Evolutionary conservation across 1,139 yeast genomes (phyloP).

Genomic region (Suhomyces bribrorum): DNA sequence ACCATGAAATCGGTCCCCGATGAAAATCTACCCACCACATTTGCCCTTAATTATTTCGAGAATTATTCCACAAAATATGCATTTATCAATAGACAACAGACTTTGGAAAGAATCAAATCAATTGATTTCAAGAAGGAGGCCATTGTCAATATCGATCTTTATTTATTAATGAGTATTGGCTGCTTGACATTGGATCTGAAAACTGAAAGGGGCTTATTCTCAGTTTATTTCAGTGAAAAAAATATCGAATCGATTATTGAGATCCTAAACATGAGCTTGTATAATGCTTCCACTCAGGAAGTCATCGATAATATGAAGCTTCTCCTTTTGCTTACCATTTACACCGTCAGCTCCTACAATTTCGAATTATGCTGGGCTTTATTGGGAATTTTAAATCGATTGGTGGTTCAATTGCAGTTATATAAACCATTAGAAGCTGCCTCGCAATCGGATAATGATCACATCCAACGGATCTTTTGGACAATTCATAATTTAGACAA

Average conservation of each 20-base stretch:
- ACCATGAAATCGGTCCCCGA: conserved; percentile 35
- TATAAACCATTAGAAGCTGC: conserved; percentile 15
- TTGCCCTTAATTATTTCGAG: conserved; percentile 38
- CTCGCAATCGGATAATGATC: not conserved
- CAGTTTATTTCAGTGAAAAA: conserved; percentile 33
- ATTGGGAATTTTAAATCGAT: conserved; percentile 36
- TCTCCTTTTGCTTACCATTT: conserved; percentile 34
- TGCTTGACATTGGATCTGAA: conserved; percentile 38
- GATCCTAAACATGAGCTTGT: conserved; percentile 33
- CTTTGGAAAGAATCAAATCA: conserved; percentile 23
- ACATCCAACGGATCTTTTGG: conserved; percentile 37
- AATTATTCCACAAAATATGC: conserved; percentile 42
- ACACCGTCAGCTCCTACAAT: conserved; percentile 32
- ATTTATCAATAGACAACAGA: conserved; percentile 28
- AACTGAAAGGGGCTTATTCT: conserved; percentile 21
- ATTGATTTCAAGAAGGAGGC: conserved; percentile 38
- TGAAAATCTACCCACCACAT: conserved; percentile 30
- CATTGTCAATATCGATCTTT: conserved; percentile 40
- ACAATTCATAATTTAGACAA: conserved; percentile 42
- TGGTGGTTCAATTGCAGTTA: conserved; percentile 27
- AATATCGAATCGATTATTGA: conserved; percentile 38
- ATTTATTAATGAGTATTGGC: conserved; percentile 43
- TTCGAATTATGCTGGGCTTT: conserved; percentile 36
- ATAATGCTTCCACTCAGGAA: conserved; percentile 19
- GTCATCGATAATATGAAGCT: conserved; percentile 27